Evolutionary conservation across 495 filamentous ascomycete species (phyloP), one percentile per base, ranked within the genome.

Genomic region (Penicillium lividum): DNA sequence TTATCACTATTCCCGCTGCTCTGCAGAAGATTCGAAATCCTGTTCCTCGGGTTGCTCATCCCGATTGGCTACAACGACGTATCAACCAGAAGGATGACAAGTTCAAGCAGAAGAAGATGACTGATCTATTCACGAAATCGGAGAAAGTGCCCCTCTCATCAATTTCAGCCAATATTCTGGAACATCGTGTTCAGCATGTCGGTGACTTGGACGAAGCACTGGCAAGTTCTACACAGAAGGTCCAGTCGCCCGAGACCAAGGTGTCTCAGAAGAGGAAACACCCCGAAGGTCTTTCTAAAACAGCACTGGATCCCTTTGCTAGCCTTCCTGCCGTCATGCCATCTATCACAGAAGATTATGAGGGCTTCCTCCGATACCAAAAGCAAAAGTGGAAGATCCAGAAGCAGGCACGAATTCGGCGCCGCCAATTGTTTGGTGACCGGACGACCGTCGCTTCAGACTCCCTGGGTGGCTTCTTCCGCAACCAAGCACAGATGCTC

Each of bases 331-430:
- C 88, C 34, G 82, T 80, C 51, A 97, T 97, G 90, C 95, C 94
- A 18, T 82, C 80, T 8, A 91, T 93, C 27, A 86, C 85, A 0
- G 87, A 94, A 43, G 91, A 99, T 72, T 99, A 99, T 58, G 74
- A 82, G 25, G 91, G 85, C 0, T 99, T 96, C 77, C 74, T 99
- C 47, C 82, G 88, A 68, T 99, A 99, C 66, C 94, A 99, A 68
- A 99, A 99, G 73, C 85, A 92, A 74, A 99, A 99, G 70, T 99
- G 94, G 94, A 97, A 92, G 74, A 89, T 99, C 29, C 94, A 99
- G 70, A 95, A 91, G 66, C 90, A 96, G 71, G 93, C 94, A 42
- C 84, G 93, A 42, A 82, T 88, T 64, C 88, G 94, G 10, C 84
- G 94, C 46, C 84, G 93, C 43, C 94, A 99, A 67, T 79, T 98